Percentiles rank a stretch among this genome's conserved stretches.
Evolutionary conservation across 73 alveolate species (phyloP).

Genomic region (Urostyla sp.): DNA sequence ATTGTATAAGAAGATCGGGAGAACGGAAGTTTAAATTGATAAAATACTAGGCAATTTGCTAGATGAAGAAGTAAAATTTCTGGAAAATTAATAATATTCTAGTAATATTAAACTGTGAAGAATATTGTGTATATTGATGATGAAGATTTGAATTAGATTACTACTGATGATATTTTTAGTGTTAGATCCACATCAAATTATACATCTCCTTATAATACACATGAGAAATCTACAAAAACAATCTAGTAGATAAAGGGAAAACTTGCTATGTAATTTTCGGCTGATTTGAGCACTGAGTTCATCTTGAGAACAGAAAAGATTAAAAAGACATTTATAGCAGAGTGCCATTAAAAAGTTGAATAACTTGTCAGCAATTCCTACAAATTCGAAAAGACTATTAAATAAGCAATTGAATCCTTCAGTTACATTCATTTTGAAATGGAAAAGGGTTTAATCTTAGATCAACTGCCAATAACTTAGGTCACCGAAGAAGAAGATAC

Average conservation of each 20-base stretch:
- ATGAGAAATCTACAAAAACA: too few species aligned
- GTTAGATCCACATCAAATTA: too few species aligned
- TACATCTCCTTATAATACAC: too few species aligned
- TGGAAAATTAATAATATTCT: too few species aligned
- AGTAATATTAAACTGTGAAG: too few species aligned
- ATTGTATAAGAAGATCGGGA: conserved; percentile 7
- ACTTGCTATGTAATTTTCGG: conserved; percentile 10
- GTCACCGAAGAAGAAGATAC: too few species aligned
- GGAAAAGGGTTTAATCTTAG: conserved; percentile 18
- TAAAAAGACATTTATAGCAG: background rate
- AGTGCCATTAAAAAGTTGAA: background rate
- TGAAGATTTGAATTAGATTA: too few species aligned
- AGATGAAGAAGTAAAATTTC: conserved; percentile 10
- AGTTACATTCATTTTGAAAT: conserved; percentile 15
- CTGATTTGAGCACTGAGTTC: conserved; percentile 9
- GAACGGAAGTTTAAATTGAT: conserved; percentile 32
- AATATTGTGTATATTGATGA: too few species aligned
- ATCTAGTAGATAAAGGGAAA: conserved; percentile 39
- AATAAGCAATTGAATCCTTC: background rate
- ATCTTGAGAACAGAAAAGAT: conserved; percentile 6
- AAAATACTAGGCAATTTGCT: conserved; percentile 20
- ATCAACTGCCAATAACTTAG: too few species aligned
- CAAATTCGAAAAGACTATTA: background rate
- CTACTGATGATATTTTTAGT: too few species aligned
- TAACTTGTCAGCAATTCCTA: background rate